phyloP scores from a whole-genome alignment of 2,329 filamentous ascomycete genomes.

The Camptophora hylomeconis region DNA sequence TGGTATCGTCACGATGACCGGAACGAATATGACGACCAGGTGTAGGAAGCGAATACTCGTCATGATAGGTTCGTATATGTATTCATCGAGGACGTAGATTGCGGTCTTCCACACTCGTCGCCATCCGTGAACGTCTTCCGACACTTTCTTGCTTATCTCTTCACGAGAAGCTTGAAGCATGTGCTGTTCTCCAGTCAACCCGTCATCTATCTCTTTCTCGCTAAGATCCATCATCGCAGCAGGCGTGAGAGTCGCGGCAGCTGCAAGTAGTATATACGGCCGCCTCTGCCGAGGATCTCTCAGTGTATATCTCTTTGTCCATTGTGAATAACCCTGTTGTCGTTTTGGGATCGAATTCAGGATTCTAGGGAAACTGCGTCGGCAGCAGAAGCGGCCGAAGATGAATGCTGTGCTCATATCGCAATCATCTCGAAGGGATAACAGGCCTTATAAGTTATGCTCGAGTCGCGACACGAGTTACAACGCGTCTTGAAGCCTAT shows the following conservation, averaged over 20 bases:
- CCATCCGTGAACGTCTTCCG: constrained; percentile 48
- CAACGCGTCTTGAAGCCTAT: too few relatives aligned
- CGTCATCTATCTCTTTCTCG: constrained; percentile 33
- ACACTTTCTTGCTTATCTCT: constrained; percentile 60
- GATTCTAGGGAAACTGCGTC: constrained; percentile 21
- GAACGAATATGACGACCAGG: constrained; percentile 76
- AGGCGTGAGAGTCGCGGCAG: constrained; percentile 39
- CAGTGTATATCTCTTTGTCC: constrained; percentile 14
- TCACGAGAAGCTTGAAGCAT: constrained; percentile 74
- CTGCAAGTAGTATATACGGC: constrained; percentile 21
- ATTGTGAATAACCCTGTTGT: constrained; percentile 13
- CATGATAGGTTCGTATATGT: constrained; percentile 59
- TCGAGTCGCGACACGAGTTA: too few relatives aligned
- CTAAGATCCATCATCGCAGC: constrained; percentile 47
- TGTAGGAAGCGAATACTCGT: constrained; percentile 83
- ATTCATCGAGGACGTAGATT: constrained; percentile 52
- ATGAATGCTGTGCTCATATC: constrained; percentile 40
- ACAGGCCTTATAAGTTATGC: too few relatives aligned
- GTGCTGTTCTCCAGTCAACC: constrained; percentile 63
- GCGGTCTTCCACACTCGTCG: constrained; percentile 45
- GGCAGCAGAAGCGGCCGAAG: constrained; percentile 37
- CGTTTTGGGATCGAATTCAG: constrained; percentile 18
- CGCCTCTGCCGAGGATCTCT: constrained; percentile 19
- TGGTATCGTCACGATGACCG: constrained; percentile 70
- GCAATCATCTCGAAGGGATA: too few relatives aligned